Evolutionary conservation across 2,329 filamentous ascomycete species (phyloP), one percentile per base, ranked within the genome.

Genomic region (Ramularia endophylla): DNA sequence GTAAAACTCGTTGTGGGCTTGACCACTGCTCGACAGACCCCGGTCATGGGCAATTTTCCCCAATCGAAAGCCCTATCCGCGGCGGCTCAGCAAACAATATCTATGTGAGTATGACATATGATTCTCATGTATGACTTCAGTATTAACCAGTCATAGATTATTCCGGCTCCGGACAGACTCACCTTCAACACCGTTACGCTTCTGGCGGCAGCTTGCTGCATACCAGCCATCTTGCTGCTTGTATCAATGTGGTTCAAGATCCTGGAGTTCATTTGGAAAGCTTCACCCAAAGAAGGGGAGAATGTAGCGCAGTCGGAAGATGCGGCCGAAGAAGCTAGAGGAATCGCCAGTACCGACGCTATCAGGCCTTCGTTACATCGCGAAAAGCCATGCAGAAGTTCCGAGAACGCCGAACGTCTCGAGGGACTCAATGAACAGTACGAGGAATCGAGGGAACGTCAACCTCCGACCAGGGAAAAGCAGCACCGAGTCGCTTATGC

Each of bases 191-290:
- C 77, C 0, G 76, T 68, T 0, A 81, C 75, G 7, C 68, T 84
- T 2, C 64, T 84, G 1, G 72, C 77, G 0, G 78, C 79, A 2
- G 81, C 75, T 2, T 82, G 78, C 45, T 83, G 78, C 43, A 73
- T 85, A 2, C 78, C 80, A 0, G 77, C 79, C 1, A 72, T 83
- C 8, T 60, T 84, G 0, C 79, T 76, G 7, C 60, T 83, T 7
- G 65, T 77, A 0, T 78, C 73, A 1, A 82, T 78, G 61, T 78
- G 75, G 73, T 74, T 77, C 47, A 81, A 79, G 52, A 81, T 84
- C 4, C 58, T 81, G 2, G 72, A 81, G 45, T 71, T 73, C 36
- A 81, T 81, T 44, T 80, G 76, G 75, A 75, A 69, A 47, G 8
- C 32, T 34, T 34, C 32, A 13, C 17, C 18, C 20, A 12, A 11